These are phyloP conservation scores for Chamaecrista fasciculata DNA, from an alignment of 306 rosid species.

Conservation along the genomic window DNA sequence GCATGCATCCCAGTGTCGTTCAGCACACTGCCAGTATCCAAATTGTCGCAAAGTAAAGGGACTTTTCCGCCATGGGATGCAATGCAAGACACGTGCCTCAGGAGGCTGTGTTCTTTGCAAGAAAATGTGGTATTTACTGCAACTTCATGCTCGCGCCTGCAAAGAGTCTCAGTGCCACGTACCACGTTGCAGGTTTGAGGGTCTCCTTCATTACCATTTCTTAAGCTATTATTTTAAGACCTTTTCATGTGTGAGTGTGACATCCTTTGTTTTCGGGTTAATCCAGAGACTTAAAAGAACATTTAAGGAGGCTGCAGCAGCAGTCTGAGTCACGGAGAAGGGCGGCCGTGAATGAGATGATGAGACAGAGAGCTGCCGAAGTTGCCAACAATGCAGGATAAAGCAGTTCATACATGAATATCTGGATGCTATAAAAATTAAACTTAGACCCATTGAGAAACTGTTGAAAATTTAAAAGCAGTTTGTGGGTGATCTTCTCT, in stretches of 20 bases:
- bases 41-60: slow-evolving; percentile 97
- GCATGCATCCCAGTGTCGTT: slow-evolving; percentile 95
- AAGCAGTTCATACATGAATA: slow-evolving; percentile 42
- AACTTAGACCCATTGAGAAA: slow-evolving; percentile 26
- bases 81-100: slow-evolving; percentile 85
- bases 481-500: slow-evolving; percentile 22
- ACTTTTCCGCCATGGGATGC: slow-evolving; percentile 94
- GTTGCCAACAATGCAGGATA: slow-evolving; percentile 72
- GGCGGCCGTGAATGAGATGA: slow-evolving; percentile 99
- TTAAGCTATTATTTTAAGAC: neutral
- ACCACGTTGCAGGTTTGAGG: slow-evolving; percentile 93
- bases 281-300: slow-evolving; percentile 90
- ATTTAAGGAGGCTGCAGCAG: slow-evolving; percentile 90
- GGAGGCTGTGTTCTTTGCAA: slow-evolving; percentile 96
- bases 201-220: neutral
- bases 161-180: slow-evolving; percentile 92
- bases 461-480: slow-evolving; percentile 35
- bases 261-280: neutral
- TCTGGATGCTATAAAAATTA: slow-evolving; percentile 32
- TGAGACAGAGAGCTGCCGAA: slow-evolving; percentile 99
- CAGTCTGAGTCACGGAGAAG: slow-evolving; percentile 94
- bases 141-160: slow-evolving; percentile 98
- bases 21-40: slow-evolving; percentile 86
- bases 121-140: slow-evolving; percentile 98
- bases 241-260: slow-evolving; percentile 12